Percentiles rank a stretch among this genome's conserved stretches.
These are phyloP conservation scores for Quercus lobata DNA, from an alignment of 331 rosid genomes.

Conservation along the genomic window DNA sequence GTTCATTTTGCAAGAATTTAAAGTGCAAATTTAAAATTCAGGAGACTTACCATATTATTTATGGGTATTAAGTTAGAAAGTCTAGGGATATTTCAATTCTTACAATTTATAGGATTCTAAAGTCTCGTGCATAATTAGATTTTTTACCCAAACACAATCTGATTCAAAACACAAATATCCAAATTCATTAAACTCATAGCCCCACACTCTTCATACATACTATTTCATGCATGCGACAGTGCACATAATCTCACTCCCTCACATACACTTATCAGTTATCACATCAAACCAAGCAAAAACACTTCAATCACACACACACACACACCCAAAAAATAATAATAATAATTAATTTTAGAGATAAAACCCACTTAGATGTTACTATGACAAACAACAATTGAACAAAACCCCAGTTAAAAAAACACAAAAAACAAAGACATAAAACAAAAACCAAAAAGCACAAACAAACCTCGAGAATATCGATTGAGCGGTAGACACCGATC, in stretches of 20 bases:
- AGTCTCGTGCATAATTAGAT: too few relatives aligned
- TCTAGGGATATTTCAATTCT: too few relatives aligned
- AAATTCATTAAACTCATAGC: not conserved
- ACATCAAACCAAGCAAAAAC: too few relatives aligned
- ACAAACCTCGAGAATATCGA: slow-evolving; percentile 82
- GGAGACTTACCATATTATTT: too few relatives aligned
- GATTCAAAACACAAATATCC: not conserved
- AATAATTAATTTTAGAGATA: not conserved
- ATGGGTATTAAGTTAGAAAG: too few relatives aligned
- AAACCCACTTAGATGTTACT: not conserved
- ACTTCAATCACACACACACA: not conserved
- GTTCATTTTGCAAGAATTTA: too few relatives aligned
- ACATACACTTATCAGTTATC: not conserved
- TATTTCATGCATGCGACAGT: not conserved
- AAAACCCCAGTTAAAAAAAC: not conserved
- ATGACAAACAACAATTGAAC: not conserved
- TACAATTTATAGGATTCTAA: too few relatives aligned
- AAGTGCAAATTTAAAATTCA: too few relatives aligned
- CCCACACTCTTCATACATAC: not conserved
- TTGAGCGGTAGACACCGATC: slow-evolving; percentile 69
- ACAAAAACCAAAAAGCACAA: not conserved
- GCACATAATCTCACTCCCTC: not conserved
- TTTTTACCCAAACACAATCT: not conserved
- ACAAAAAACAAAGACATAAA: not conserved
- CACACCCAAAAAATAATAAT: not conserved